A percentile compares a stretch with the other conserved stretches of the same genome.
phyloP scores from a whole-genome alignment of 257 asterid genomes.

The Solanum lycopersicoides region DNA sequence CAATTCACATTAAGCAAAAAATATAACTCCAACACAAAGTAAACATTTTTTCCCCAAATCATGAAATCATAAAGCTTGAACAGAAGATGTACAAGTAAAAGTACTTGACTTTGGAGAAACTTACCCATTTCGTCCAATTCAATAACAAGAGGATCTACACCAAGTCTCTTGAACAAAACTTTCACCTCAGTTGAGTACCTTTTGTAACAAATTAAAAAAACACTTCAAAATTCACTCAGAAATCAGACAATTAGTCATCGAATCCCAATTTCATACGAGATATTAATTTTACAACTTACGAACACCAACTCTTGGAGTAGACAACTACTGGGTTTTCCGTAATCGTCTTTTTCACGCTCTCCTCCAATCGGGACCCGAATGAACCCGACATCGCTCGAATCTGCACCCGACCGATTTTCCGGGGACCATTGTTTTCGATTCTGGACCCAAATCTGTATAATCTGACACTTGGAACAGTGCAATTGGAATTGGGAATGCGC shows the following conservation, averaged over 20 bases:
- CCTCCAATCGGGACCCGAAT: conserved; percentile 55
- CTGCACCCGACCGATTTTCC: conserved; percentile 9
- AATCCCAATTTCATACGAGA: background rate
- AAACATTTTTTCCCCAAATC: background rate
- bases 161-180: conserved; percentile 63
- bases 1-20: background rate
- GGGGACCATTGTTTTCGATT: background rate
- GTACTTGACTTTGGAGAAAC: background rate
- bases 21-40: background rate
- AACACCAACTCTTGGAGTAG: conserved; percentile 91
- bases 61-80: background rate
- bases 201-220: background rate
- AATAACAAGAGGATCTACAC: conserved; percentile 69
- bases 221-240: background rate
- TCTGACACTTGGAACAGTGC: background rate
- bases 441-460: conserved; percentile 11
- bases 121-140: conserved; percentile 83
- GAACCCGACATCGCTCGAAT: conserved; percentile 63
- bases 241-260: background rate
- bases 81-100: background rate
- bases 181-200: conserved; percentile 86
- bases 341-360: conserved; percentile 44
- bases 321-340: conserved; percentile 71
- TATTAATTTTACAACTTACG: conserved; percentile 40
- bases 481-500: background rate